phyloP scores from a whole-genome alignment of 352 stramenopile genomes.

The Aphanomyces stellatus region DNA sequence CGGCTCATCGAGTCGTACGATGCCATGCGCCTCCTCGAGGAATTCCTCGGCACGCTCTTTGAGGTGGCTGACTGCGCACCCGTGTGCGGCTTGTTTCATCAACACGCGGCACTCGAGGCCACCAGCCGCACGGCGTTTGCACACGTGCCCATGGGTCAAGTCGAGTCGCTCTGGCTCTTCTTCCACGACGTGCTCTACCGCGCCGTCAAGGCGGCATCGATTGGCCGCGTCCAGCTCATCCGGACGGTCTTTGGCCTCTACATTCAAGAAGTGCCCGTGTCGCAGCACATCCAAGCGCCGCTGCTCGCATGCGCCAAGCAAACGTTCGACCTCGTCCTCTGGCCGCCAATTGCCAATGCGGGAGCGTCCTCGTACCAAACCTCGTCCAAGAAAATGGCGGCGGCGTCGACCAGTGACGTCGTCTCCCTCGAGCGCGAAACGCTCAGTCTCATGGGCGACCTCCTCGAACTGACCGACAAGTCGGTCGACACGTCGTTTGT shows the following conservation, averaged over 20 bases:
- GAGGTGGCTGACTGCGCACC: conserved; percentile 16
- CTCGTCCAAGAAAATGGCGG: background rate
- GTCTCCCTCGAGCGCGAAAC: conserved; percentile 28
- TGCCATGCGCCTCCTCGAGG: conserved; percentile 75
- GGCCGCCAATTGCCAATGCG: background rate
- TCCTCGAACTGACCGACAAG: conserved; percentile 34
- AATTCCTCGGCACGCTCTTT: conserved; percentile 35
- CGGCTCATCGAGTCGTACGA: conserved; percentile 66
- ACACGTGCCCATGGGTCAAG: conserved; percentile 61
- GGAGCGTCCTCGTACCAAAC: too few species aligned
- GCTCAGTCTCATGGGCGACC: conserved; percentile 64
- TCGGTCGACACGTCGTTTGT: conserved; percentile 14
- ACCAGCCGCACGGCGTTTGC: conserved; percentile 60
- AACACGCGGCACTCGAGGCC: conserved; percentile 30
- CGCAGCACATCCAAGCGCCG: conserved; percentile 57
- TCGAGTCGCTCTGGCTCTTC: conserved; percentile 66
- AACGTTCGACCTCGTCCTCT: conserved; percentile 46
- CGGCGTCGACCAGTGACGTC: conserved; percentile 5
- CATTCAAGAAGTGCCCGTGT: conserved; percentile 73
- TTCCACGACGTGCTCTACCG: conserved; percentile 35
- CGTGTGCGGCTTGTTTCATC: conserved; percentile 42
- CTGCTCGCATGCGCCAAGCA: conserved; percentile 37
- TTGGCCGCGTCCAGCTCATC: conserved; percentile 34
- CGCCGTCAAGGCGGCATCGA: conserved; percentile 11
- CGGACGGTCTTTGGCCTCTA: conserved; percentile 72